These are phyloP conservation scores for Chaetomiaceae sp. DNA, from an alignment of 2,329 filamentous ascomycete genomes.

Conservation along the genomic window DNA sequence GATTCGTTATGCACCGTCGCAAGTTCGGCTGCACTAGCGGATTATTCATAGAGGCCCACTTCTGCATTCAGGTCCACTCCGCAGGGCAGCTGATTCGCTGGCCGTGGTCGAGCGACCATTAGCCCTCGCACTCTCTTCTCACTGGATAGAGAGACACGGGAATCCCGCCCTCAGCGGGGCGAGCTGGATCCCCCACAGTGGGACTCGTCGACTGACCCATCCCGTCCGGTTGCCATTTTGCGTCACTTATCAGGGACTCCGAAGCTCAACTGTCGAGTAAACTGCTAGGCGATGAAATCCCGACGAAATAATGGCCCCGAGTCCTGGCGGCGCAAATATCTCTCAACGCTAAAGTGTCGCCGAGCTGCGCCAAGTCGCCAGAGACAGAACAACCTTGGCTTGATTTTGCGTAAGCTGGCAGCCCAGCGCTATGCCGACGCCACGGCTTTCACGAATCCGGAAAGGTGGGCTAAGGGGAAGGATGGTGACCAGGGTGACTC, in stretches of 20 bases:
- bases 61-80: neutral
- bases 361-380: slow-evolving; percentile 7
- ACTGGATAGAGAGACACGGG: neutral
- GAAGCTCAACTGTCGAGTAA: neutral
- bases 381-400: neutral
- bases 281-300: neutral
- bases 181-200: slow-evolving; percentile 6
- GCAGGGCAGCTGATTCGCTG: slow-evolving; percentile 1
- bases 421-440: slow-evolving; percentile 1
- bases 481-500: slow-evolving; percentile 3
- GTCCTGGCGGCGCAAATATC: neutral
- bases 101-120: neutral
- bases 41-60: neutral
- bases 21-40: slow-evolving; percentile 4
- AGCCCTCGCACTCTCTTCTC: neutral
- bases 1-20: slow-evolving; percentile 2
- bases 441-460: slow-evolving; percentile 16
- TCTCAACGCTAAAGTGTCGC: neutral
- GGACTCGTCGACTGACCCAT: neutral
- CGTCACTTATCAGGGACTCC: neutral
- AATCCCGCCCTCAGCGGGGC: neutral
- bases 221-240: neutral
- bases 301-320: neutral
- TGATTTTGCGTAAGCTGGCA: slow-evolving; percentile 4
- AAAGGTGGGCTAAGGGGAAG: slow-evolving; percentile 13